Percentiles rank a stretch among this genome's conserved stretches.
Evolutionary conservation across 2,329 filamentous ascomycete genomes (phyloP).

Genomic region (Exserohilum rostratum): DNA sequence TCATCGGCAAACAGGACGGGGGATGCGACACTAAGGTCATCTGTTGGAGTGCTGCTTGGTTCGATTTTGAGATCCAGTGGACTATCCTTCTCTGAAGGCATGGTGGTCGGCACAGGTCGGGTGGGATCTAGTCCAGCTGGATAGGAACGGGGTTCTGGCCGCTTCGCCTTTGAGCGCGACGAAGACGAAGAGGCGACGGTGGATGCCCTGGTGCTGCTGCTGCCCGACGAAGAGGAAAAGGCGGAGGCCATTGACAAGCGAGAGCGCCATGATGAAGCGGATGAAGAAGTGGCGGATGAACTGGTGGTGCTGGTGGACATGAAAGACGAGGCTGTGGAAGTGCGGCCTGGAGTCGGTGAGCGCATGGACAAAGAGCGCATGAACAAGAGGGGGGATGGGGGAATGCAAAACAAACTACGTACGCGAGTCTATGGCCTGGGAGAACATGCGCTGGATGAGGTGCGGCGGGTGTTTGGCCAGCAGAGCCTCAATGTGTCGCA

Average conservation of each 20-base stretch:
- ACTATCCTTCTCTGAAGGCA: constrained; percentile 42
- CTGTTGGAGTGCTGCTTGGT: constrained; percentile 39
- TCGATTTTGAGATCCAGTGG: constrained; percentile 40
- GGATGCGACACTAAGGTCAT: constrained; percentile 41
- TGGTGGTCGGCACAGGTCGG: constrained; percentile 37
- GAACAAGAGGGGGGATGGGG: neutral
- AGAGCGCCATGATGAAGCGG: constrained; percentile 41
- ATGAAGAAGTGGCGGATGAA: constrained; percentile 39
- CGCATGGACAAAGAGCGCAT: constrained; percentile 23
- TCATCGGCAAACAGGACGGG: constrained; percentile 27
- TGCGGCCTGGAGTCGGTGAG: constrained; percentile 40
- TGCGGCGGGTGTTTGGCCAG: constrained; percentile 45
- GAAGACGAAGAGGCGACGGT: constrained; percentile 37
- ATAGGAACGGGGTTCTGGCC: constrained; percentile 44
- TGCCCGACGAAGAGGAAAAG: constrained; percentile 38
- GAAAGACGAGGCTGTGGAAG: constrained; percentile 42
- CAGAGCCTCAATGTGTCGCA: constrained; percentile 47
- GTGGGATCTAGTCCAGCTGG: constrained; percentile 42
- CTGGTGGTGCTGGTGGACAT: constrained; percentile 39
- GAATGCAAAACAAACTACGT: constrained; percentile 19
- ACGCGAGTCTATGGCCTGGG: constrained; percentile 46
- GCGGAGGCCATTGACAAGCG: constrained; percentile 43
- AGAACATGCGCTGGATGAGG: constrained; percentile 46
- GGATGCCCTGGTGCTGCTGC: constrained; percentile 38
- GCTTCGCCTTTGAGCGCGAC: constrained; percentile 37